phyloP scores from a whole-genome alignment of 2,329 filamentous ascomycete species.

The Chrysoporthe cubensis region DNA sequence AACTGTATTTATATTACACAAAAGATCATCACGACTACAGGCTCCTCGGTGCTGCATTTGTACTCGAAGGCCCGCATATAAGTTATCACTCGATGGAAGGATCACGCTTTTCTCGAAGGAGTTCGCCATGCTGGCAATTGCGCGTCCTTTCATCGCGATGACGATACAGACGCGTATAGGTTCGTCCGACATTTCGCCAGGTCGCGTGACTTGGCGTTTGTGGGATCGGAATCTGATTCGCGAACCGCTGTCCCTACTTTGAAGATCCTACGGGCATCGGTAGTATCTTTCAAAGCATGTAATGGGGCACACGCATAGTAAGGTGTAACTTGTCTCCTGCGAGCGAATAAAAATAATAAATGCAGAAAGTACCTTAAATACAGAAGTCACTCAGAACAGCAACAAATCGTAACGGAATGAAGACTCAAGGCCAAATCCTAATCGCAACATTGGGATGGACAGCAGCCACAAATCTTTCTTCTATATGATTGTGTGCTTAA shows the following conservation, averaged over 20 bases:
- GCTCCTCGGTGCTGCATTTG: neutral
- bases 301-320: neutral
- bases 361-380: too few species aligned
- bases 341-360: too few species aligned
- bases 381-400: neutral
- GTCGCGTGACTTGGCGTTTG: slow-evolving; percentile 7
- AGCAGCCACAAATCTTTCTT: neutral
- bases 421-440: neutral
- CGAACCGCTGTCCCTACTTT: neutral
- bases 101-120: neutral
- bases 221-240: neutral
- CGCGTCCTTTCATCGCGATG: neutral
- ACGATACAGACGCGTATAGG: neutral
- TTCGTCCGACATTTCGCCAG: neutral
- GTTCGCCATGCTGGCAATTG: neutral
- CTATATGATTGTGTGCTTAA: neutral
- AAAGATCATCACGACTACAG: neutral
- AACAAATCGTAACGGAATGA: neutral
- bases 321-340: too few species aligned
- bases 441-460: neutral
- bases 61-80: neutral
- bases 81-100: neutral
- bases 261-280: neutral
- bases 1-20: neutral
- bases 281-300: neutral